Evolutionary conservation across 2,329 filamentous ascomycete genomes (phyloP), one percentile per base, ranked within the genome.

Genomic region (Penicillium sp.): DNA sequence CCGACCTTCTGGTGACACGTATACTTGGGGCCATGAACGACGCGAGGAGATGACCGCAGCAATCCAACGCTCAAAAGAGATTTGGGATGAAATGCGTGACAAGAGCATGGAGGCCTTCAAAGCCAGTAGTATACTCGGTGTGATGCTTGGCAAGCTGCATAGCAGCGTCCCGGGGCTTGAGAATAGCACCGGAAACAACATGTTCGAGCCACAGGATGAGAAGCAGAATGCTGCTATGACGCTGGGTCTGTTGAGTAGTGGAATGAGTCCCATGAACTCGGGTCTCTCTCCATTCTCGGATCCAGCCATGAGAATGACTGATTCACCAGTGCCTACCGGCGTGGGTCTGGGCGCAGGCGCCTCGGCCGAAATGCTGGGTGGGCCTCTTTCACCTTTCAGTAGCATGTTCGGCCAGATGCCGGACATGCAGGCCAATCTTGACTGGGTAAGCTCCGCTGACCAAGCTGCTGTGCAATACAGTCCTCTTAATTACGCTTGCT

Each of bases 61-160:
- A 1, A 82, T 98, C 3, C 88, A 93, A 68, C 83, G 82, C 19
- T 90, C 90, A 9, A 84, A 85, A 46, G 80, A 83, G 19, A 95
- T 98, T 55, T 98, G 93, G 92, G 87, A 89, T 48, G 86, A 85
- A 10, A 80, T 92, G 11, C 84, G 87, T 3, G 88, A 95, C 53
- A 82, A 86, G 24, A 95, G 90, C 1, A 89, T 97, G 77, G 93
- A 98, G 64, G 91, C 93, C 0, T 93, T 88, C 77, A 98, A 98
- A 76, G 93, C 91, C 1, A 86, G 86, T 41, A 86, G 86, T 43
- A 83, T 93, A 24, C 79, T 98, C n/a, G 87, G 86, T 22, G 86
- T 97, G 51, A 92, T 98, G 84, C 77, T 98, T 45, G 82, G 86
- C 31, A 95, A 95, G 73, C 81, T 97, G 53, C 87, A 73, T 52